Percentiles rank a stretch among this genome's conserved stretches.
Evolutionary conservation across 73 alveolate species (phyloP).

Genomic region (Blepharisma stoltei): DNA sequence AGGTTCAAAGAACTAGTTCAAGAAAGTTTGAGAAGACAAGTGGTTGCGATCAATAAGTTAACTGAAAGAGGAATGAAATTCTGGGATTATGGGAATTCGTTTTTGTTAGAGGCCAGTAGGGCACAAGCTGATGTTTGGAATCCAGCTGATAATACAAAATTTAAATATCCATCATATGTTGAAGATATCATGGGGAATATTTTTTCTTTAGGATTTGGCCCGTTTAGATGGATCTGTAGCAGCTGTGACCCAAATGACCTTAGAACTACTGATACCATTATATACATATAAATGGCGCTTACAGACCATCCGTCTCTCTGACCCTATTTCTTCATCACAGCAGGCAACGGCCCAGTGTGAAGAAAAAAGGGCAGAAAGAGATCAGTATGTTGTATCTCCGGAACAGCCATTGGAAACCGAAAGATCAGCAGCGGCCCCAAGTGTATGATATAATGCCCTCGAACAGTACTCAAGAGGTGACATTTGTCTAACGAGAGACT

Average conservation of each 20-base stretch:
- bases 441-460: too few species aligned
- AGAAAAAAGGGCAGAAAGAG: too few species aligned
- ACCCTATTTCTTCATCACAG: too few species aligned
- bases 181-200: slow-evolving; percentile 58
- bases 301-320: too few species aligned
- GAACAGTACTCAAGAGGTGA: too few species aligned
- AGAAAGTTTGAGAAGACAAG: slow-evolving; percentile 46
- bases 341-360: too few species aligned
- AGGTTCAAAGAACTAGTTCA: slow-evolving; percentile 41
- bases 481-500: too few species aligned
- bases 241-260: slow-evolving; percentile 44
- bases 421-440: too few species aligned
- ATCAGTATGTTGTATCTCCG: too few species aligned
- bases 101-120: slow-evolving; percentile 49
- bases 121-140: slow-evolving; percentile 53
- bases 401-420: too few species aligned
- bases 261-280: slow-evolving; percentile 41
- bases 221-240: slow-evolving; percentile 64
- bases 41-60: slow-evolving; percentile 50
- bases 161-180: slow-evolving; percentile 49
- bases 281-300: too few species aligned
- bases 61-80: slow-evolving; percentile 56
- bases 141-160: slow-evolving; percentile 27
- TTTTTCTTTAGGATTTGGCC: slow-evolving; percentile 63
- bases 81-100: slow-evolving; percentile 66